These are phyloP conservation scores for Salvia sclarea DNA, from an alignment of 305 asterid genomes.

Conservation along the genomic window DNA sequence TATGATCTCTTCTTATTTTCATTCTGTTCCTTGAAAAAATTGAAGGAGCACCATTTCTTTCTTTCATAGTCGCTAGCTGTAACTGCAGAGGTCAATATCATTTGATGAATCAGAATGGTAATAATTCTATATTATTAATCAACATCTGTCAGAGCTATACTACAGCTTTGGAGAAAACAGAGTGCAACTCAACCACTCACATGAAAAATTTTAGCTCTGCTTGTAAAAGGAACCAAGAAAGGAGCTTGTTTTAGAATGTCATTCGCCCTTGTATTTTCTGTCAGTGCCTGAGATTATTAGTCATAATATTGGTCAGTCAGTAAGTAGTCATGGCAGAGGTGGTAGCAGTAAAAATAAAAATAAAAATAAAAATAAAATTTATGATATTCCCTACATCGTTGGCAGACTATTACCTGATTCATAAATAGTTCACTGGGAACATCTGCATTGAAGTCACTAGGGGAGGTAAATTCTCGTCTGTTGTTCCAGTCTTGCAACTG, in stretches of 20 bases:
- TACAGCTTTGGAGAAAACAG: slow-evolving; percentile 9
- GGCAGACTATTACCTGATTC: slow-evolving; percentile 64
- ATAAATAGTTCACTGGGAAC: slow-evolving; percentile 84
- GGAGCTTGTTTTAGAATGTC: slow-evolving; percentile 93
- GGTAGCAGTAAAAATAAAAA: neutral
- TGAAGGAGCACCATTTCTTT: slow-evolving; percentile 54
- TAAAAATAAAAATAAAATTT: neutral
- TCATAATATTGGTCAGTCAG: slow-evolving; percentile 26
- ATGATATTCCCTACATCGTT: slow-evolving; percentile 8
- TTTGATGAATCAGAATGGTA: slow-evolving; percentile 13
- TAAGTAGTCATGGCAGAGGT: neutral
- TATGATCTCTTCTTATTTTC: slow-evolving; percentile 85
- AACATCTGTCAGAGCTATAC: slow-evolving; percentile 18
- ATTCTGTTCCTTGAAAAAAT: slow-evolving; percentile 65
- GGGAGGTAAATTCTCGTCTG: slow-evolving; percentile 83
- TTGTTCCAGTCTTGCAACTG: slow-evolving; percentile 99
- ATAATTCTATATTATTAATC: slow-evolving; percentile 17
- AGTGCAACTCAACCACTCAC: slow-evolving; percentile 56
- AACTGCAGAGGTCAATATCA: slow-evolving; percentile 59
- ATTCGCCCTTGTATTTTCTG: slow-evolving; percentile 77
- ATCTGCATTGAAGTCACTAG: slow-evolving; percentile 93
- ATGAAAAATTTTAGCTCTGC: slow-evolving; percentile 86
- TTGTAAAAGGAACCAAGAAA: slow-evolving; percentile 93
- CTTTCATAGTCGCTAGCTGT: slow-evolving; percentile 69
- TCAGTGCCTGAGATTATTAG: slow-evolving; percentile 66